Base-by-base conservation (phyloP, 768 basidiomycete species). In the Tricholoma hemisulphureum region DNA sequence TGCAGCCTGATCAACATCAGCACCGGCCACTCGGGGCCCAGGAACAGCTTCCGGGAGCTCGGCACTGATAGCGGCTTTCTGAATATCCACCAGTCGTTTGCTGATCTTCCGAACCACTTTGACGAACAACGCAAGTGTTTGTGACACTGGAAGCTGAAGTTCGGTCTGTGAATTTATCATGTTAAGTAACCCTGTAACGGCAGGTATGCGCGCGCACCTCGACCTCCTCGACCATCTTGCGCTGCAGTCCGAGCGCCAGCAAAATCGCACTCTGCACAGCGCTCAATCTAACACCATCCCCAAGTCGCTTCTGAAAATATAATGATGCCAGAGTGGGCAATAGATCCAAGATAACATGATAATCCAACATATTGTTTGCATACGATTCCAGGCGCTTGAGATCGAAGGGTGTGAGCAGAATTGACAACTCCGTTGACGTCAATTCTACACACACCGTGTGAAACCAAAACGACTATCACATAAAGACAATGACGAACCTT, bases 361-460 rank as follows among this genome's bases (percentile, higher is more conserved):
- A 98, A 72, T 98, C 97, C 39, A 98, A 81, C 85, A 90, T 88
- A 68, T 94, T 94, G 71, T 97, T 95, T 1, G 94, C 90, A 62
- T 99, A 99, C 5, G 96, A 91, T 64, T 95, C 91, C 13, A 99
- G 81, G 1, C 97, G 88, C 71, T 98, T 98, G 64, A 98, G 80
- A 71, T 98, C 97, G 70, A 96, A 98, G 0, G 97, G 93, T 0
- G 93, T 88, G 56, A 95, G 69, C 6, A 90, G 69, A 48, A 87
- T 75, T 1, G 83, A 75, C 68, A 91, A 71, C 46, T 80, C 70
- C 23, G 64, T 61, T 7, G 78, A 65, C 23, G 65, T 65, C n/a
- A 79, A 63, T 29, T 67, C 78, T 77, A 58, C 14, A 34, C 3
- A 18, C 10, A 6, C 6, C 21, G 9, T 53, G 5, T 10, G 20